Evolutionary conservation across 306 rosid species (phyloP), one percentile per base, ranked within the genome.

Genomic region (Neltuma alba): DNA sequence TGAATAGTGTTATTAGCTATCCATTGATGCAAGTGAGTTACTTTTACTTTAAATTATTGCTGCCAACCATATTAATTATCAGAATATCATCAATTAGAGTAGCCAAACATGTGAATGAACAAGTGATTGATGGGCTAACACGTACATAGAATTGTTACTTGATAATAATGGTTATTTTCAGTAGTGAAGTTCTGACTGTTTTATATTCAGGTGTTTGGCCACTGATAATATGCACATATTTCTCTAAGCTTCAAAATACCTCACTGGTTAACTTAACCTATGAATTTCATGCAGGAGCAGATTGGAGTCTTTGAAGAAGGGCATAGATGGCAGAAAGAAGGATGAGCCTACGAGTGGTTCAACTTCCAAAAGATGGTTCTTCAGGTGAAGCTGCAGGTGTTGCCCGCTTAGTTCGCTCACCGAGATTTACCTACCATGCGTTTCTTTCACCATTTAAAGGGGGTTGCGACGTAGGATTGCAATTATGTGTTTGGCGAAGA

Each of bases 261-360:
- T 83, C 60, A 62, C 70, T 76, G 62, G 14, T 69, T 48, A 28
- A 72, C 48, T 75, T 58, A 64, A 45, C 37, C 31, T 75, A 14
- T 68, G 23, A 42, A 47, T 84, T 52, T 72, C n/a, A 50, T 82
- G 86, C 89, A 92, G 98, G 82, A 89, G 85, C 81, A 87, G 97
- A 82, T 80, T 92, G 89, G 91, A 92, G 79, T 86, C 86, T 77
- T 81, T 95, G 78, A 95, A 89, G 82, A 88, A 84, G 76, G 97
- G 99, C 73, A 85, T 95, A 69, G 92, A 87, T 65, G 72, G 47
- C 31, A 85, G 94, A 80, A 85, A 69, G 55, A 60, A 23, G 28
- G 81, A 85, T 21, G 76, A 83, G 82, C 83, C 79, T 48, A 67
- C 36, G 1, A 83, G 40, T 79, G 73, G 42, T 23, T 79, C 85